phyloP scores from a whole-genome alignment of 495 filamentous ascomycete species.

The Clavariopsis aquatica region DNA sequence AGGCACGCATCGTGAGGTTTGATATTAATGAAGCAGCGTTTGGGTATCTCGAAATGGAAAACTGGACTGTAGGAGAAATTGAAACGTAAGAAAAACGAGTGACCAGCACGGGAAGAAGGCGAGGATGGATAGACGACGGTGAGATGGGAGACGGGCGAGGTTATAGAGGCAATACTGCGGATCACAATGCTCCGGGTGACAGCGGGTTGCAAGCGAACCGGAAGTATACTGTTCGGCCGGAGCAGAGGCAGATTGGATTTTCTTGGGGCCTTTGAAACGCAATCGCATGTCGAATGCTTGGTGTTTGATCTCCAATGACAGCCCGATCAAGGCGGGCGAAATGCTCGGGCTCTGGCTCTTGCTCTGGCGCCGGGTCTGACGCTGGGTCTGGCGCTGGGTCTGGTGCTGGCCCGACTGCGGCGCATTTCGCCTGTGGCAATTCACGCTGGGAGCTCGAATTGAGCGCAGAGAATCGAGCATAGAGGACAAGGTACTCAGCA shows the following conservation, averaged over 20 bases:
- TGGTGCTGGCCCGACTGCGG: too few species aligned
- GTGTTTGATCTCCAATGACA: slow-evolving; percentile 9
- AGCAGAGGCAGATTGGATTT: background rate
- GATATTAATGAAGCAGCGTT: background rate
- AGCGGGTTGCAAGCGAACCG: background rate
- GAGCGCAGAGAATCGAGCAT: too few species aligned
- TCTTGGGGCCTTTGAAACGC: slow-evolving; percentile 12
- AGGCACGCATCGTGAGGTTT: slow-evolving; percentile 16
- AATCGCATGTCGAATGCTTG: slow-evolving; percentile 8
- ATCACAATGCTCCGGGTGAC: background rate
- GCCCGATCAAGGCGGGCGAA: too few species aligned
- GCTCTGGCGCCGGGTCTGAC: too few species aligned
- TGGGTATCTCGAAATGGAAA: slow-evolving; percentile 2
- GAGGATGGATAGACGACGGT: slow-evolving; percentile 2
- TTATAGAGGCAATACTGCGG: background rate
- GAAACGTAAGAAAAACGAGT: slow-evolving; percentile 23
- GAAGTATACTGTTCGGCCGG: background rate
- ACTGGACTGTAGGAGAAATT: background rate
- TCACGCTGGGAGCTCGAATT: too few species aligned
- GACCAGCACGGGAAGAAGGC: slow-evolving; percentile 30
- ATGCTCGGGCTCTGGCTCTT: too few species aligned
- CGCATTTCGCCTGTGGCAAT: too few species aligned
- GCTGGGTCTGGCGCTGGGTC: too few species aligned
- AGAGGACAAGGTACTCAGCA: background rate
- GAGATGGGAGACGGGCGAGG: background rate